Conservation (phyloP, 305 asterid genomes). For the Fraxinus dipetala region DNA sequence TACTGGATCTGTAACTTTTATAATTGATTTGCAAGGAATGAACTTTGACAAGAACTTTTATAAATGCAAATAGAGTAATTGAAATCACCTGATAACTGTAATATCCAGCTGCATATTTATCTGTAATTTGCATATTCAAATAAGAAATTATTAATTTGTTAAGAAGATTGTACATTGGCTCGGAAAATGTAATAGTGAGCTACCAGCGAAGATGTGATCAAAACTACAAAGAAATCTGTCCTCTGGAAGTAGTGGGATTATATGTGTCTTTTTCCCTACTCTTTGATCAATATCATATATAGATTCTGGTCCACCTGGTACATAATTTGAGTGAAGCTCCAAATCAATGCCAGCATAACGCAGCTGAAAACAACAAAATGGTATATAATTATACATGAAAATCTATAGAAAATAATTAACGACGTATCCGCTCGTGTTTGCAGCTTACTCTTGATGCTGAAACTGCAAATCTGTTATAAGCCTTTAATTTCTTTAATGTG, state of each 20-base stretch:
- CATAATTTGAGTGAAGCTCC: conserved; percentile 59
- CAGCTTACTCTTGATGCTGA: background rate
- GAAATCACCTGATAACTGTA: conserved; percentile 66
- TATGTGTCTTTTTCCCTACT: conserved; percentile 57
- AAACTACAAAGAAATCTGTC: conserved; percentile 78
- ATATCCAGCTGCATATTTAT: conserved; percentile 80
- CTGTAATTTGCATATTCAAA: conserved; percentile 25
- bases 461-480: background rate
- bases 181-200: conserved; percentile 5
- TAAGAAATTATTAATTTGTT: background rate
- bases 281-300: conserved; percentile 54
- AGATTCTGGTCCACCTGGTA: conserved; percentile 62
- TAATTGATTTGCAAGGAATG: background rate
- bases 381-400: background rate
- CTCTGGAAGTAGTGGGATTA: conserved; percentile 66
- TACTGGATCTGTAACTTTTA: background rate
- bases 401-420: background rate
- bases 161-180: background rate
- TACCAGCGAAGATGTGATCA: conserved; percentile 73
- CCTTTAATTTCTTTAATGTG: background rate
- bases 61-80: background rate
- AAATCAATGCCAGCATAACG: conserved; percentile 70
- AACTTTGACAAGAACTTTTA: background rate
- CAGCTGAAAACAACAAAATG: conserved; percentile 36
- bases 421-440: background rate